Evolutionary conservation across 306 rosid genomes (phyloP), one percentile per base, ranked within the genome.

Genomic region (Vigna radiata): DNA sequence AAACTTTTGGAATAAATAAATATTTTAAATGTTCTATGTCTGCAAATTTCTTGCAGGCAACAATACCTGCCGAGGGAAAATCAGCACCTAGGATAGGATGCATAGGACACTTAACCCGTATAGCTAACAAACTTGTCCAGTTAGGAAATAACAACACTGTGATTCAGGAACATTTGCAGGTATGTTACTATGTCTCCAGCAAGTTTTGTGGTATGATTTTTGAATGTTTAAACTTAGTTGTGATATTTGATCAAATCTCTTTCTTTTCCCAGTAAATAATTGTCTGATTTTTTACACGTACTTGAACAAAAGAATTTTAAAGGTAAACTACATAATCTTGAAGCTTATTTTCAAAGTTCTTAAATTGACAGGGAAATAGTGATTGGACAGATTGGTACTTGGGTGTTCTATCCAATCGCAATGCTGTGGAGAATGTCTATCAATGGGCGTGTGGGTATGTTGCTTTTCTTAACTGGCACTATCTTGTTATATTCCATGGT

Each of bases 361-460:
- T 72, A 39, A 82, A 68, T 69, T 81, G 55, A 58, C 90, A 92
- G 98, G 92, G 87, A 82, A 87, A 84, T 85, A 82, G 73, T 37
- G 98, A 92, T 44, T 95, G 98, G 98, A 64, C 79, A 64, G 97
- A 92, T 72, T 92, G 96, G 96, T 90, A 88, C 70, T 61, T 84
- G 77, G 76, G 79, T 89, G 80, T 89, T 46, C 68, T 95, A 77
- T 83, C 91, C 27, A 87, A 84, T 78, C 93, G 98, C 72, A 92
- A 88, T 70, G 86, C 91, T 25, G 73, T 92, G 79, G 98, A 92
- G 83, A 95, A 95, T 85, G 96, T 95, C 77, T 86, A 82, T 83
- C 97, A 89, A 72, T 95, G 98, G 98, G 96, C 89, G 11, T 95
- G 98, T 76, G 98, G 98, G 98, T 95, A 90, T 84, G 98, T 88